These are phyloP conservation scores for Galerina sulciceps DNA, from an alignment of 768 basidiomycete genomes.

Conservation along the genomic window DNA sequence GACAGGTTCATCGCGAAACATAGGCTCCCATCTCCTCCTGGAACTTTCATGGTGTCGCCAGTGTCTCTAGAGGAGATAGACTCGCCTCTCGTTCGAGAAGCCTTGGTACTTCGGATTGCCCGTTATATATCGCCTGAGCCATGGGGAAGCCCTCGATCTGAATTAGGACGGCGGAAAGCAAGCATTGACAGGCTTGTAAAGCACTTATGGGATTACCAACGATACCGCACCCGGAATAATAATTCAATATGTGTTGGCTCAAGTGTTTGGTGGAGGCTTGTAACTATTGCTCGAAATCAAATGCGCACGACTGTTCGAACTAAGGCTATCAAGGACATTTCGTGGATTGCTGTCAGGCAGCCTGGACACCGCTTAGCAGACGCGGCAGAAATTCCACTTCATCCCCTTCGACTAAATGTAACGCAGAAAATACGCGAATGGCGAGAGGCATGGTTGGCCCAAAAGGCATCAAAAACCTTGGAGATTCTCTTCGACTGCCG, in stretches of 20 bases:
- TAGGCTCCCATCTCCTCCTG: conserved; percentile 47
- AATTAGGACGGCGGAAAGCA: conserved; percentile 53
- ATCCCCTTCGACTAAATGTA: conserved; percentile 44
- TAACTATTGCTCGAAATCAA: conserved; percentile 32
- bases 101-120: conserved; percentile 57
- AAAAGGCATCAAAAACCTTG: conserved; percentile 21
- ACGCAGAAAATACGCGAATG: conserved; percentile 33
- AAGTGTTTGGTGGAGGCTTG: conserved; percentile 68
- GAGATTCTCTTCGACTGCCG: conserved; percentile 68
- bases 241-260: conserved; percentile 50
- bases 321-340: conserved; percentile 25
- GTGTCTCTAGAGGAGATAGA: conserved; percentile 34
- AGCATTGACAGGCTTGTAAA: conserved; percentile 52
- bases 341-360: conserved; percentile 68
- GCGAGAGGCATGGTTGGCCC: conserved; percentile 18
- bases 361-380: conserved; percentile 45
- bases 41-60: conserved; percentile 53
- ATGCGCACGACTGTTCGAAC: conserved; percentile 9
- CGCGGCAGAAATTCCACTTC: conserved; percentile 3
- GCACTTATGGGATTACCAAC: conserved; percentile 48
- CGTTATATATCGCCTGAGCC: conserved; percentile 75
- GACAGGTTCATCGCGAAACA: conserved; percentile 41
- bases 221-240: conserved; percentile 23
- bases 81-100: conserved; percentile 39
- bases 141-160: conserved; percentile 74